Evolutionary conservation across 2,329 filamentous ascomycete species (phyloP).

Genomic region (Aspergillus tamarii): DNA sequence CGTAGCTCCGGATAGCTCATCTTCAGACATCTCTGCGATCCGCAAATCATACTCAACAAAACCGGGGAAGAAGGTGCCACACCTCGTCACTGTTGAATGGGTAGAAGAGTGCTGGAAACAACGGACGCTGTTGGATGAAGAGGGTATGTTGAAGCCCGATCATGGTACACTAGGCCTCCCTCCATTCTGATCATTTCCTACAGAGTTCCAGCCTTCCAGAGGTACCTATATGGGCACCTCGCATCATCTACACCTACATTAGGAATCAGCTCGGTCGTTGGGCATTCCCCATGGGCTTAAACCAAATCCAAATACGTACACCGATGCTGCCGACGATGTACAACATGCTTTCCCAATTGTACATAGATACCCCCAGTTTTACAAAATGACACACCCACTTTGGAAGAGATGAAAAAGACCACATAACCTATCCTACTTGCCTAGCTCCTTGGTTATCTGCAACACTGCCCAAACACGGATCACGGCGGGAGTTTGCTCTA

Average conservation of each 20-base stretch:
- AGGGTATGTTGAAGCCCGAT: conserved; percentile 46
- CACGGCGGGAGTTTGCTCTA: not conserved
- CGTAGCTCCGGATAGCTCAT: conserved; percentile 54
- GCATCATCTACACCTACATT: not conserved
- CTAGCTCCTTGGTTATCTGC: conserved; percentile 2
- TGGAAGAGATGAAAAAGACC: too few species aligned
- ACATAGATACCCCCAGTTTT: not conserved
- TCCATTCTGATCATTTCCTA: not conserved
- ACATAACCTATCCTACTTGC: not conserved
- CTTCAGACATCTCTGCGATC: conserved; percentile 47
- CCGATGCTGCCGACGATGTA: not conserved
- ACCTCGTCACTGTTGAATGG: conserved; percentile 73
- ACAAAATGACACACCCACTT: not conserved
- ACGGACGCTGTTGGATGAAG: conserved; percentile 78
- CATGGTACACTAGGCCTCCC: not conserved
- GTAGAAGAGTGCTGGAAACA: conserved; percentile 79
- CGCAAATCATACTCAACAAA: conserved; percentile 32
- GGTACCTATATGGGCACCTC: not conserved
- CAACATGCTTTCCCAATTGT: not conserved
- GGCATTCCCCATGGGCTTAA: not conserved
- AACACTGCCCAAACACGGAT: conserved; percentile 9
- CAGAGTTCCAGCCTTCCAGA: conserved; percentile 6
- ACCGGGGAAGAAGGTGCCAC: conserved; percentile 58
- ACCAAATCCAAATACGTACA: not conserved
- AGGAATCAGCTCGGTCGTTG: not conserved